Evolutionary conservation across 1,284 basidiomycete genomes (phyloP), one percentile per base, ranked within the genome.

Genomic region (Athelia sp.): DNA sequence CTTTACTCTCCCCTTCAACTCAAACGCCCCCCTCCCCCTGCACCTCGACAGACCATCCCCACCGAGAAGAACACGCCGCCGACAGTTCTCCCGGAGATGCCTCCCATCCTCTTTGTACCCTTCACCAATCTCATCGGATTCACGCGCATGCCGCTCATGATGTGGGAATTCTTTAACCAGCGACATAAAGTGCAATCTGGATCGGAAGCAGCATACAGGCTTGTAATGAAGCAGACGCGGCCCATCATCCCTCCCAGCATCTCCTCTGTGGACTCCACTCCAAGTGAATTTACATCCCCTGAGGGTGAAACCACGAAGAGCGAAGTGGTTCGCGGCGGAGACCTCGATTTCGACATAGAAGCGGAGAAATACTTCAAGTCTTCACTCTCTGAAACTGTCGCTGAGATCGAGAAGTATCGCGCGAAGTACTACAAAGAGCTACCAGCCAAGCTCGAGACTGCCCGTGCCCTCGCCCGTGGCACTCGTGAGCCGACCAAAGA

Each of bases 111-210:
- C 46, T 78, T 98, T 50, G 84, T 98, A 29, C 82, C 90, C n/a
- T 98, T 91, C 69, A 77, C 80, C 48, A 88, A 96, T 62, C 78
- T 89, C 57, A 79, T 98, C 50, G 95, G 96, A 14, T 82, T 97
- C 67, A 77, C 75, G 35, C 90, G 93, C 61, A 86, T 98, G 53
- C 94, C 95, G 3, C 69, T 81, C 55, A 95, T 97, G 87, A 81
- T 98, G 49, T 86, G 82, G 76, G 87, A 87, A 58, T 96, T 93
- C 69, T 98, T 98, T 75, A 94, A 93, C 61, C 85, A 90, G 63
- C 84, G 93, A n/a, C 70, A 82, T 48, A 83, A 87, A 57, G 91
- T 92, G 6, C 77, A 70, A 3, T 69, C 79, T 17, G 95, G 95
- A 34, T 89, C 88, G 15, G 86, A 97, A 56, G 87, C 87, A 9